Conservation (phyloP, 768 basidiomycete species). For the Amanita thiersii region DNA sequence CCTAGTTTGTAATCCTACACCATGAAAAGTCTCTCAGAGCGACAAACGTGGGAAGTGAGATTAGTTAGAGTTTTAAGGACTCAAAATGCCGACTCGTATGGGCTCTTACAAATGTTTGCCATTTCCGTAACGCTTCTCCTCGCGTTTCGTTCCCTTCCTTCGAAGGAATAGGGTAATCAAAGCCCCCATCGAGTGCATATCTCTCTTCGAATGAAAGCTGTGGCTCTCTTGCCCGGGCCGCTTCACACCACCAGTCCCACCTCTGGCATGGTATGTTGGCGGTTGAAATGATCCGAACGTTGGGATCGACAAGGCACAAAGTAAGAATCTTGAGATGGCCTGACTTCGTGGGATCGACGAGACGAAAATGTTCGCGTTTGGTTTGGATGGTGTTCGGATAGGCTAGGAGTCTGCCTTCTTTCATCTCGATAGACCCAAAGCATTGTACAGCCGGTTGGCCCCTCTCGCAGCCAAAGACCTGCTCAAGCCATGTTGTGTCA, state of each 20-base stretch:
- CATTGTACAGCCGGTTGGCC: conserved; percentile 13
- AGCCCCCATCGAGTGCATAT: too few relatives aligned
- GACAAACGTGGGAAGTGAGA: too few relatives aligned
- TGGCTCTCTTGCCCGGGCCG: conserved; percentile 4
- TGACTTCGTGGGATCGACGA: conserved; percentile 22
- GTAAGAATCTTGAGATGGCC: conserved; percentile 29
- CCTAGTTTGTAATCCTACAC: too few relatives aligned
- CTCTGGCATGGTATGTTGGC: conserved; percentile 20
- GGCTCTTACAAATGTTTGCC: too few relatives aligned
- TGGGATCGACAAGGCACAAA: conserved; percentile 27
- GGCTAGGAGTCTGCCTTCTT: conserved; percentile 18
- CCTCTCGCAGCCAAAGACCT: conserved; percentile 14
- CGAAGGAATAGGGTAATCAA: too few relatives aligned
- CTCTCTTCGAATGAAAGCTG: too few relatives aligned
- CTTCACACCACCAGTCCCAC: conserved; percentile 16
- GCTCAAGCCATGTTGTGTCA: conserved; percentile 14
- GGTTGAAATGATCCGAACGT: conserved; percentile 17
- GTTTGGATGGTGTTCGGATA: conserved; percentile 29
- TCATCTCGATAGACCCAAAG: conserved; percentile 18
- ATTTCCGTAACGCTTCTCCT: too few relatives aligned
- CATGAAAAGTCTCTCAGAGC: too few relatives aligned
- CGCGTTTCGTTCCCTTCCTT: too few relatives aligned
- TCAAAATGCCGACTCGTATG: too few relatives aligned
- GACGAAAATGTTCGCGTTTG: conserved; percentile 20
- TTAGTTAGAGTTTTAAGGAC: too few relatives aligned